These are phyloP conservation scores for Pseudogymnoascus sp. DNA, from an alignment of 2,329 filamentous ascomycete species.

Conservation along the genomic window DNA sequence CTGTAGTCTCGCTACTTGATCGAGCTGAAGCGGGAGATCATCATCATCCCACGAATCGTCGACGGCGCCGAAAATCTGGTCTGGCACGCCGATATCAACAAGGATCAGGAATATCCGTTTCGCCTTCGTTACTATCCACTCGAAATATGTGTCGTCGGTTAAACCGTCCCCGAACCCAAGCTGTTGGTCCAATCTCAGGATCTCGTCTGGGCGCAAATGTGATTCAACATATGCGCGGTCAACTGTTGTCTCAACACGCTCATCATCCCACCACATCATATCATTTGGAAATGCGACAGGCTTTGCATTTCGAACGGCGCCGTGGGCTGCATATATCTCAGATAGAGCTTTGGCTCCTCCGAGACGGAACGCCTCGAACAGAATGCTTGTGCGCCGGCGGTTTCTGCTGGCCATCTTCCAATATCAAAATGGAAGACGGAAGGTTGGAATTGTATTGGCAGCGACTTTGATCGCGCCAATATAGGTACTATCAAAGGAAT, in stretches of 20 bases:
- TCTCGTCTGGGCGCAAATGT: constrained; percentile 54
- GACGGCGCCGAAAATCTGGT: constrained; percentile 66
- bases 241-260: constrained; percentile 60
- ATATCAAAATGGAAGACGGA: background rate
- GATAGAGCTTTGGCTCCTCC: background rate
- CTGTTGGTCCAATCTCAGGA: constrained; percentile 51
- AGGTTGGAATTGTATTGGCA: background rate
- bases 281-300: constrained; percentile 4
- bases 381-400: background rate
- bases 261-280: constrained; percentile 60
- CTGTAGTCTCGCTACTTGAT: constrained; percentile 55
- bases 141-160: constrained; percentile 68
- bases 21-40: constrained; percentile 59
- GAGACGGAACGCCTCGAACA: background rate
- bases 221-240: constrained; percentile 58
- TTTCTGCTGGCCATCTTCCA: background rate
- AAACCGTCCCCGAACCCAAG: constrained; percentile 56
- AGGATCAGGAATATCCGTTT: constrained; percentile 64
- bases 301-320: constrained; percentile 6
- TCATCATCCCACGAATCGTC: constrained; percentile 71
- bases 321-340: constrained; percentile 9
- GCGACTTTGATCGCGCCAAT: background rate
- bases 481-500: background rate
- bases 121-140: constrained; percentile 64
- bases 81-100: constrained; percentile 58